These are phyloP conservation scores for Poronia punctata DNA, from an alignment of 495 filamentous ascomycete species.

Conservation along the genomic window DNA sequence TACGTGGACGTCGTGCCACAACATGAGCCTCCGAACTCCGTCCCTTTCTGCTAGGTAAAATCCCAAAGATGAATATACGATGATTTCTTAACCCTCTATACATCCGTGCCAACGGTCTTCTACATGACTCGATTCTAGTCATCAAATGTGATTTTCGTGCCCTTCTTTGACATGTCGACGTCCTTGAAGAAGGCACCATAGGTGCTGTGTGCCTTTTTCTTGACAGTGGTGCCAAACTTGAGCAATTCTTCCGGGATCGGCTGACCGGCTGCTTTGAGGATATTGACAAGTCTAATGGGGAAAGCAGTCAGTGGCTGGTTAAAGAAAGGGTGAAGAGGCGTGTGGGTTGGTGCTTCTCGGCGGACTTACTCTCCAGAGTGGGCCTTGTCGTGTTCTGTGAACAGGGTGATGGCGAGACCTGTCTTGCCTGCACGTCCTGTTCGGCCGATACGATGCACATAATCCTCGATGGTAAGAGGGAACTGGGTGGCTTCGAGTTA, in stretches of 20 bases:
- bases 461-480: constrained; percentile 75
- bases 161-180: constrained; percentile 64
- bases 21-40: background rate
- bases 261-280: constrained; percentile 83
- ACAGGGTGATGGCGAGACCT: constrained; percentile 86
- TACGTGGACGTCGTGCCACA: constrained; percentile 24
- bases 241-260: constrained; percentile 78
- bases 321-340: background rate
- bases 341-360: background rate
- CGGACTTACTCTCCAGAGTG: constrained; percentile 76
- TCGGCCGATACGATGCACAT: constrained; percentile 93
- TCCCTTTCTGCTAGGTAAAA: too few relatives aligned
- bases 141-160: constrained; percentile 91
- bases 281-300: constrained; percentile 63
- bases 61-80: background rate
- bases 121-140: constrained; percentile 39
- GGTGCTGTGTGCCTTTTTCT: constrained; percentile 90
- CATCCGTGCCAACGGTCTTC: too few relatives aligned
- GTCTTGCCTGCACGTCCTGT: constrained; percentile 88
- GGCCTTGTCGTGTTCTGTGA: constrained; percentile 89
- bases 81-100: background rate
- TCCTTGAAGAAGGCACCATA: constrained; percentile 95
- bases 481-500: constrained; percentile 28
- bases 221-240: constrained; percentile 96
- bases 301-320: constrained; percentile 8